Evolutionary conservation across 495 filamentous ascomycete species (phyloP).

Genomic region (Trichoderma gamsii): DNA sequence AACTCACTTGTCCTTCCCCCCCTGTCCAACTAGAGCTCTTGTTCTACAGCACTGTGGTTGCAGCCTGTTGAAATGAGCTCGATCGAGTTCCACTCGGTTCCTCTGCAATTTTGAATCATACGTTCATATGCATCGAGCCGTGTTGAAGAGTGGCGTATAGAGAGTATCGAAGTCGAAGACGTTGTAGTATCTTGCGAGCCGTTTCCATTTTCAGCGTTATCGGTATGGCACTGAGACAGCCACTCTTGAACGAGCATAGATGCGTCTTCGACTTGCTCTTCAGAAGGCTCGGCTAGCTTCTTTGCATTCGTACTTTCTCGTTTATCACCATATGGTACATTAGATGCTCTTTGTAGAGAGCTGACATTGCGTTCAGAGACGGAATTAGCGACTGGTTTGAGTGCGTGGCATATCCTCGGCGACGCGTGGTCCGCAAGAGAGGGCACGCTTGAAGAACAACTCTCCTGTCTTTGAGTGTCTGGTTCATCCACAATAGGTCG

Average conservation of each 20-base stretch:
- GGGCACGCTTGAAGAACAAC: neutral
- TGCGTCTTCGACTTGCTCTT: neutral
- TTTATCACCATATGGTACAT: neutral
- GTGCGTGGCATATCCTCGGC: neutral
- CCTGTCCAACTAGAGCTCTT: constrained; percentile 35
- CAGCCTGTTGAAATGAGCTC: constrained; percentile 42
- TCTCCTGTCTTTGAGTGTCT: neutral
- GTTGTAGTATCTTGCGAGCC: neutral
- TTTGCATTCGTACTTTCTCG: neutral
- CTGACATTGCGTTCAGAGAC: neutral
- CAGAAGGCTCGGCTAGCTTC: neutral
- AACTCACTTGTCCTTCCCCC: neutral
- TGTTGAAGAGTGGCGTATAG: constrained; percentile 2
- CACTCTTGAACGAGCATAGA: neutral
- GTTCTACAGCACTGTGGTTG: constrained; percentile 44
- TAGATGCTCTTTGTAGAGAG: neutral
- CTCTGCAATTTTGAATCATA: constrained; percentile 13
- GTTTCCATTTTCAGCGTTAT: neutral
- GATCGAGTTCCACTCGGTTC: constrained; percentile 37
- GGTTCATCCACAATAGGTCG: neutral
- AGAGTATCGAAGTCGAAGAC: neutral
- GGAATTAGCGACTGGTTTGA: neutral
- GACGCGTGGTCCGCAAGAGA: neutral
- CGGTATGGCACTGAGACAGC: neutral
- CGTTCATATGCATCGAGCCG: constrained; percentile 32